Evolutionary conservation across 2,329 filamentous ascomycete genomes (phyloP), one percentile per base, ranked within the genome.

Genomic region (Diaporthe sp.): DNA sequence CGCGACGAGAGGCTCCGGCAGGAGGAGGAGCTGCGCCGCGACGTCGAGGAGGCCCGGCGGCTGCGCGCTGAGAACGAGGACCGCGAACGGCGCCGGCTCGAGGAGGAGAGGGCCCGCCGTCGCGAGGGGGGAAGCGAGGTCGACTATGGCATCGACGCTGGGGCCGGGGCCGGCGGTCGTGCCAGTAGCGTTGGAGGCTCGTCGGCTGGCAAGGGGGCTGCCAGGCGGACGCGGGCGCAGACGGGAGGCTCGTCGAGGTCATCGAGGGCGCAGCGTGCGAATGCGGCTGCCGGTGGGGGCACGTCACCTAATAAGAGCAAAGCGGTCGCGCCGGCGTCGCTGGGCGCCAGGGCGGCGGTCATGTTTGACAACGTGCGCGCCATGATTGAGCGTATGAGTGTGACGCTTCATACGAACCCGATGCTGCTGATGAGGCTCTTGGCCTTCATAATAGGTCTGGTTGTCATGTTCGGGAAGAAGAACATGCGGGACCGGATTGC

Each of bases 391-490:
- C 86, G 86, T 75, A 82, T 91, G 74, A 85, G 86, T 4, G 79
- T 79, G 37, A 86, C 86, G 0, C 83, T 92, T 42, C 87, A 86
- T 79, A 84, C 87, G n/a, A 91, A 91, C 75, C 91, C 91, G 0
- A 83, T 87, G 78, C 75, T 90, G 47, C 80, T 93, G 71, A 82
- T 91, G 78, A 87, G 90, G 74, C 91, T 94, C 6, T 78, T 98
- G 66, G 89, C 95, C 22, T 98, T 98, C 80, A 82, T 98, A 32
- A 84, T 96, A 50, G 94, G 94, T 3, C 88, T 99, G 75, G 80
- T 97, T 39, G 84, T 96, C 76, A 90, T 97, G 77, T 86, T 98
- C 75, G 93, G 94, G 73, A 89, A 94, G 79, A 89, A 90, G 79
- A 93, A 93, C 80, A 86, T 97, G 19, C 90, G 96, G 53, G 92